phyloP scores from a whole-genome alignment of 768 basidiomycete genomes.

The Termitomyces sp. region DNA sequence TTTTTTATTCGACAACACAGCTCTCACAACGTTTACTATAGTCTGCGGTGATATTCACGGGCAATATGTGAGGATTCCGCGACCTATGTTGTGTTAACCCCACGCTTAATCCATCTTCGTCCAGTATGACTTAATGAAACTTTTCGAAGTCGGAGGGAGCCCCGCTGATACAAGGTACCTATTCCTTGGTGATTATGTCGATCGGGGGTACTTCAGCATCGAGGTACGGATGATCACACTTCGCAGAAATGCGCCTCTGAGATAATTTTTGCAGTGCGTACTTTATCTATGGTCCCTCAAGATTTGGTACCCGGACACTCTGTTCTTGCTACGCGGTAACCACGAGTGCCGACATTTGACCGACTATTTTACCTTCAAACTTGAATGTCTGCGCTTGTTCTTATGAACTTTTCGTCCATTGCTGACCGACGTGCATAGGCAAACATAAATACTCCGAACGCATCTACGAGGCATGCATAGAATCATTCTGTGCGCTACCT shows the following conservation, averaged over 20 bases:
- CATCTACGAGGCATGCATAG: slow-evolving; percentile 97
- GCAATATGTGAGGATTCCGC: slow-evolving; percentile 77
- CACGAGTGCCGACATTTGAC: slow-evolving; percentile 99
- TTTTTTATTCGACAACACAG: background rate
- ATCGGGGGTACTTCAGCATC: slow-evolving; percentile 90
- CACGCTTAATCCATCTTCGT: slow-evolving; percentile 5
- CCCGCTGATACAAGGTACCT: slow-evolving; percentile 92
- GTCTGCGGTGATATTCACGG: slow-evolving; percentile 99
- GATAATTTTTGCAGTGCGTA: slow-evolving; percentile 62
- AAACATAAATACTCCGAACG: slow-evolving; percentile 98
- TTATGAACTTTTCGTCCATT: background rate
- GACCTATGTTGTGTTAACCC: background rate
- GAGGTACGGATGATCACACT: slow-evolving; percentile 46
- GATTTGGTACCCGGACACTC: slow-evolving; percentile 98
- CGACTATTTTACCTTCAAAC: slow-evolving; percentile 98
- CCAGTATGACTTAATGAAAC: slow-evolving; percentile 91
- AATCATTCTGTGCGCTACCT: slow-evolving; percentile 92
- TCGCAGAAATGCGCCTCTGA: slow-evolving; percentile 5
- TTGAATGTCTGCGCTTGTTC: slow-evolving; percentile 71
- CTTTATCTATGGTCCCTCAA: slow-evolving; percentile 97
- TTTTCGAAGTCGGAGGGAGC: slow-evolving; percentile 91
- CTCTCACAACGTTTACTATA: slow-evolving; percentile 20
- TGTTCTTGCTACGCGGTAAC: slow-evolving; percentile 95
- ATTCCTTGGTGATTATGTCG: slow-evolving; percentile 91
- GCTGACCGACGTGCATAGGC: slow-evolving; percentile 43